These are phyloP conservation scores for Gonium pectorale DNA, from an alignment of 139 green algal species.

Conservation along the genomic window DNA sequence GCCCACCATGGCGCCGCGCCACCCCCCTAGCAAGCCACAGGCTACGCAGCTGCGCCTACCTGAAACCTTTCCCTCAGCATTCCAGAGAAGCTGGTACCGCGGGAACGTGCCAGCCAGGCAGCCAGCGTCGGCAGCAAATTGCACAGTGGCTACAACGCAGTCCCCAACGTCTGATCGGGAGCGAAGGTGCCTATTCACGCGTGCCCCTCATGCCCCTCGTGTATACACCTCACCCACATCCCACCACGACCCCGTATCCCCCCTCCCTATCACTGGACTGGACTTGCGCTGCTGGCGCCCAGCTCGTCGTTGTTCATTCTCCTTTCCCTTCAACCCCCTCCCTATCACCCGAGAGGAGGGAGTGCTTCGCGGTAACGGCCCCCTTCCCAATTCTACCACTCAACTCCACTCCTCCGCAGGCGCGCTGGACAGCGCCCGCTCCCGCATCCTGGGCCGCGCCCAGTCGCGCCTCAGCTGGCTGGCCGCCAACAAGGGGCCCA, in stretches of 20 bases:
- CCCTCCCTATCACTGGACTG: neutral
- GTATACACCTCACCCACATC: no score
- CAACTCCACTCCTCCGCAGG: neutral
- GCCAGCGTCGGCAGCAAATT: neutral
- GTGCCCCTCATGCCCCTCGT: no score
- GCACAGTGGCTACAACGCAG: neutral
- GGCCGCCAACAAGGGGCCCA: neutral
- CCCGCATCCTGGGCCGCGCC: slow-evolving; percentile 10
- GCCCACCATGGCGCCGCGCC: neutral
- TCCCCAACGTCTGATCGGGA: neutral
- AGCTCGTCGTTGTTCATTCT: neutral
- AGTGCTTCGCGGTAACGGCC: no score
- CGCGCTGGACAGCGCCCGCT: neutral
- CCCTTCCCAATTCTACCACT: no score
- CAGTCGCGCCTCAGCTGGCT: slow-evolving; percentile 14
- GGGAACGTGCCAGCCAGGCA: neutral
- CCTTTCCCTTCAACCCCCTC: neutral
- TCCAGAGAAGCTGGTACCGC: neutral
- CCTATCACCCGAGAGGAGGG: no score
- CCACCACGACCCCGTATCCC: neutral
- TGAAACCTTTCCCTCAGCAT: no score
- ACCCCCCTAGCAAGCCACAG: no score
- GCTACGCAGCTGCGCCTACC: no score
- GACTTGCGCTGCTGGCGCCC: neutral
- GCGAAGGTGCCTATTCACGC: no score